Conservation (phyloP, 2,329 filamentous ascomycete species). For the Alternaria infectoria region DNA sequence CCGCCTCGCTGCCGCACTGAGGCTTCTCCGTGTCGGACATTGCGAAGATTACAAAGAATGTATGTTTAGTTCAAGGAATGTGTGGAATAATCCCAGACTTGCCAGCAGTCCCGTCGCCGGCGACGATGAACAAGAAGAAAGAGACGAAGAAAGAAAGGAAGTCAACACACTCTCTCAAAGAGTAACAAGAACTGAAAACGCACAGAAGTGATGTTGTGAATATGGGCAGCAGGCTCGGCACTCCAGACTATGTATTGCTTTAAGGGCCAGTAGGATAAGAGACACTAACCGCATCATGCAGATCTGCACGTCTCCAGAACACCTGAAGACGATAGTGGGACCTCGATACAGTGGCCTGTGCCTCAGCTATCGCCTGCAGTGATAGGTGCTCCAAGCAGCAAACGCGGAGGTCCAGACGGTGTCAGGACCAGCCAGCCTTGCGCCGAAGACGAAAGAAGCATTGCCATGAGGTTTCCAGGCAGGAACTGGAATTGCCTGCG, state of each 20-base stretch:
- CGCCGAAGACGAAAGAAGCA: slow-evolving; percentile 28
- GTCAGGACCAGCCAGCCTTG: slow-evolving; percentile 29
- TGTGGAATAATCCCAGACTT: slow-evolving; percentile 23
- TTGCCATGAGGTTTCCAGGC: slow-evolving; percentile 35
- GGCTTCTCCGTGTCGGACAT: slow-evolving; percentile 44
- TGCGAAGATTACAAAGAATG: slow-evolving; percentile 21
- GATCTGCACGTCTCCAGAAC: slow-evolving; percentile 38
- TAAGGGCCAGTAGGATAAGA: slow-evolving; percentile 29
- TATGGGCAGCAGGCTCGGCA: slow-evolving; percentile 36
- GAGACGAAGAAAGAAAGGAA: slow-evolving; percentile 26
- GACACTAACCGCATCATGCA: slow-evolving; percentile 35
- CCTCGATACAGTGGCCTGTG: slow-evolving; percentile 38
- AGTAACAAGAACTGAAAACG: slow-evolving; percentile 32
- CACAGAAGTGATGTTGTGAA: slow-evolving; percentile 23
- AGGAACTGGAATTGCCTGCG: slow-evolving; percentile 17
- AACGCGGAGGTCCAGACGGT: slow-evolving; percentile 43
- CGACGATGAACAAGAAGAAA: slow-evolving; percentile 34
- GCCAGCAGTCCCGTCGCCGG: slow-evolving; percentile 45
- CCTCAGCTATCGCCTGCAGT: slow-evolving; percentile 32
- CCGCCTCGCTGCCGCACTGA: slow-evolving; percentile 38
- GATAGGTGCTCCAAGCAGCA: slow-evolving; percentile 36
- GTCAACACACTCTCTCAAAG: slow-evolving; percentile 43
- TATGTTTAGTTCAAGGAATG: slow-evolving; percentile 19
- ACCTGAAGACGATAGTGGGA: slow-evolving; percentile 30
- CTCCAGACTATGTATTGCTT: slow-evolving; percentile 37